Conservation (phyloP, 179 eudicot species). For the Nepenthes alata region DNA sequence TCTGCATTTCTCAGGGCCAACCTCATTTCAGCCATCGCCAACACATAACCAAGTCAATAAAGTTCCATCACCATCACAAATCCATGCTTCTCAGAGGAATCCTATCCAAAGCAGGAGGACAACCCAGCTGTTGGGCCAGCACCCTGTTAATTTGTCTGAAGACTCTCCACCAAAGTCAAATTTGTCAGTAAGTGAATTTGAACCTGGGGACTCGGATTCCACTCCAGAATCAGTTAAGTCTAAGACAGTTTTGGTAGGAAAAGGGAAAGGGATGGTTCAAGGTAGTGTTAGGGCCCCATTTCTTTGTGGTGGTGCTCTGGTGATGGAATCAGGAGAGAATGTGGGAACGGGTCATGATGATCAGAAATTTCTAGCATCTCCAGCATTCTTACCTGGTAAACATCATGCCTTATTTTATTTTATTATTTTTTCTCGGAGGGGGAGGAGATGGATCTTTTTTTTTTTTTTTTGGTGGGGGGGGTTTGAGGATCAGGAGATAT, state of each 20-base stretch:
- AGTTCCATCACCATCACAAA: conserved; percentile 27
- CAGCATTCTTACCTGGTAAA: conserved; percentile 73
- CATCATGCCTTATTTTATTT: too few relatives aligned
- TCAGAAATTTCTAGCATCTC: conserved; percentile 47
- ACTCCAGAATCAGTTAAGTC: conserved; percentile 33
- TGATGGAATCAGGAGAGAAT: conserved; percentile 45
- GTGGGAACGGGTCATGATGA: conserved; percentile 57
- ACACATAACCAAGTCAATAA: conserved; percentile 15
- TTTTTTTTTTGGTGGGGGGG: too few relatives aligned
- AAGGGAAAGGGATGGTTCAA: conserved; percentile 52
- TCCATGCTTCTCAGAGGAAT: conserved; percentile 19
- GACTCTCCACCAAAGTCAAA: conserved; percentile 44
- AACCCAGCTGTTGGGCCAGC: conserved; percentile 23
- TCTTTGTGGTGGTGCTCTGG: conserved; percentile 54
- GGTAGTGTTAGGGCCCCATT: conserved; percentile 56
- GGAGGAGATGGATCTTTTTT: too few relatives aligned
- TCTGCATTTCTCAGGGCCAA: too few relatives aligned
- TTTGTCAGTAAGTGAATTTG: conserved; percentile 22
- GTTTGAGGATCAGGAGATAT: too few relatives aligned
- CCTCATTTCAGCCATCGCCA: too few relatives aligned
- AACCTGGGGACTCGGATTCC: conserved; percentile 28
- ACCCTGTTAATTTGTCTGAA: conserved; percentile 43
- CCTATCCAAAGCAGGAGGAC: conserved; percentile 28
- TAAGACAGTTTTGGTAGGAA: conserved; percentile 37
- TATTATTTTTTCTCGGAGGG: too few relatives aligned